Evolutionary conservation across 441 rosid genomes (phyloP).

Genomic region (Corymbia calophylla): DNA sequence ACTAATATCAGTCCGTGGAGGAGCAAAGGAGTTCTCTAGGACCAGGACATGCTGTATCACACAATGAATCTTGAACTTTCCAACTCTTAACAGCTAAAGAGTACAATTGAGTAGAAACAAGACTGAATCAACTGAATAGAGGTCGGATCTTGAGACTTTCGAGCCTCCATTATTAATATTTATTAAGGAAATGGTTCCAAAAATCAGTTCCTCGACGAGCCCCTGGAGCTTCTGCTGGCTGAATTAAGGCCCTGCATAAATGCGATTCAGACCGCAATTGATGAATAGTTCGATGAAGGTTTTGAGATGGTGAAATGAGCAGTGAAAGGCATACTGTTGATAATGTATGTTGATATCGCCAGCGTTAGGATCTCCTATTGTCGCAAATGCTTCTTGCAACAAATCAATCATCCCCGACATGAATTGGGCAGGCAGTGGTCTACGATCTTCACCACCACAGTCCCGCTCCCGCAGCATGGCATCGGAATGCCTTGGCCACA

Average conservation of each 20-base stretch:
- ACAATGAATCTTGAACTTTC: not conserved
- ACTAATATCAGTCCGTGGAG: not conserved
- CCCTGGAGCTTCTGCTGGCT: not conserved
- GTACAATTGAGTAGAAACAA: not conserved
- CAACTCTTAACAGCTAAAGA: not conserved
- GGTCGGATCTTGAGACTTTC: not conserved
- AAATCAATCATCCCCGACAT: slow-evolving; percentile 19
- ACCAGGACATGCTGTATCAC: not conserved
- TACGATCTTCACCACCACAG: slow-evolving; percentile 28
- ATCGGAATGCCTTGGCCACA: slow-evolving; percentile 11
- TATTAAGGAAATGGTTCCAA: not conserved
- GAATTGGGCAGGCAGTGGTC: slow-evolving; percentile 20
- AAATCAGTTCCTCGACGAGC: not conserved
- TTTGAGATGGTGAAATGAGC: not conserved
- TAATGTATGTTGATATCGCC: slow-evolving; percentile 16
- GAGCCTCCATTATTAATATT: not conserved
- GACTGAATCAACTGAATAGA: not conserved
- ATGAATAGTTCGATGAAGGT: too few species aligned
- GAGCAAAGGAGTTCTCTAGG: not conserved
- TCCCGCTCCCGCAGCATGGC: slow-evolving; percentile 15
- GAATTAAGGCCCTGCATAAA: not conserved
- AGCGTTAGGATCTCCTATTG: not conserved
- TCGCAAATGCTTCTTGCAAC: not conserved
- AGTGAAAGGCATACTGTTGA: not conserved
- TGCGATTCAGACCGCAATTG: too few species aligned